Conservation (phyloP, 371 early-diverging fungal genomes). For the Mortierella sp. region DNA sequence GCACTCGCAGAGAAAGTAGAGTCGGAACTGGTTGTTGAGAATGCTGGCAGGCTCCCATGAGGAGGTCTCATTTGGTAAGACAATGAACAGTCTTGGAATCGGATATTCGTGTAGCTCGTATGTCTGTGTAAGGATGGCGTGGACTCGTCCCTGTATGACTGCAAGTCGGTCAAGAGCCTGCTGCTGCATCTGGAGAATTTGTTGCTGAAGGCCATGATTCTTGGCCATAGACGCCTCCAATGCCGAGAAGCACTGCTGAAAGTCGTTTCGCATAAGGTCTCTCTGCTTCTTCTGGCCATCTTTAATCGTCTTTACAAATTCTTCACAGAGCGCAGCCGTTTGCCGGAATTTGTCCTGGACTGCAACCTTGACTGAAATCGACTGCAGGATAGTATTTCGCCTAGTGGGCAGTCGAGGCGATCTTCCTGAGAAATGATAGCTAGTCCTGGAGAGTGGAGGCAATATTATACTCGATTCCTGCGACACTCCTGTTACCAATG, state of each 20-base stretch:
- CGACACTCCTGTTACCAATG: background rate
- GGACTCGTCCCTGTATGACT: constrained; percentile 3
- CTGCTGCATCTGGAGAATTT: constrained; percentile 3
- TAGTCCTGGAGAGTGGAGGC: no score
- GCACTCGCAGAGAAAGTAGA: constrained; percentile 22
- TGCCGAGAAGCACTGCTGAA: constrained; percentile 5
- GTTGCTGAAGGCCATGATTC: constrained; percentile 3
- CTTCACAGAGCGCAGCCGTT: background rate
- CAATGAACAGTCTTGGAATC: constrained; percentile 13
- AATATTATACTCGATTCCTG: background rate
- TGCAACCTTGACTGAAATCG: background rate
- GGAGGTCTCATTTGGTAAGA: constrained; percentile 2
- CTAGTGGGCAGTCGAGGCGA: constrained; percentile 6
- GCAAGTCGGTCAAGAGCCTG: constrained; percentile 7
- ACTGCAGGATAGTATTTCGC: background rate
- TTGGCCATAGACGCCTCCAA: background rate
- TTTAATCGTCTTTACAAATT: no score
- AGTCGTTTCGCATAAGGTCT: constrained; percentile 10
- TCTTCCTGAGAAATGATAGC: no score
- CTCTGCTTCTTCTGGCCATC: constrained; percentile 5
- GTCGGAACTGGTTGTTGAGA: constrained; percentile 11
- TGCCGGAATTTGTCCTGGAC: constrained; percentile 1
- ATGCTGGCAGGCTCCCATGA: background rate
- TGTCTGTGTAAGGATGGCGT: constrained; percentile 12
- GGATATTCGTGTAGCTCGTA: constrained; percentile 16